Conservation (phyloP, 2,329 filamentous ascomycete genomes). For the Teratosphaeria pseudoeucalypti region DNA sequence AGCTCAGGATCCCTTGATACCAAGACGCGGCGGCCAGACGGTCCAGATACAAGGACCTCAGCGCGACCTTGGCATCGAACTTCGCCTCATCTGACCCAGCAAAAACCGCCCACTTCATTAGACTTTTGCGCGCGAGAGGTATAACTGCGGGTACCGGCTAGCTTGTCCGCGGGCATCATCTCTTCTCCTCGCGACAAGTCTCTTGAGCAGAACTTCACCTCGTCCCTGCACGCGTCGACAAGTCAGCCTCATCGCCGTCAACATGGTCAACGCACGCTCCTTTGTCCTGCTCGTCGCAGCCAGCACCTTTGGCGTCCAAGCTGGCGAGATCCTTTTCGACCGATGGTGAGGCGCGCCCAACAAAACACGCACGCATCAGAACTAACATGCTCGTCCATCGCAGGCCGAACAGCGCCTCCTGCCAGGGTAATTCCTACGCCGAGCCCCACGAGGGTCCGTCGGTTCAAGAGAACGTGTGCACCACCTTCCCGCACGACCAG, state of each 20-base stretch:
- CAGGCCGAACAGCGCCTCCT: background rate
- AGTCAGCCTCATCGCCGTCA: background rate
- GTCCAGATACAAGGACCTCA: background rate
- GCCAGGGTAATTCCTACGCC: background rate
- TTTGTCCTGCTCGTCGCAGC: background rate
- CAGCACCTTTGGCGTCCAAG: background rate
- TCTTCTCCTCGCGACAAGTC: background rate
- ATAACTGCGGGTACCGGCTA: background rate
- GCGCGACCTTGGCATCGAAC: background rate
- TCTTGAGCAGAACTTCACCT: background rate
- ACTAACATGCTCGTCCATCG: background rate
- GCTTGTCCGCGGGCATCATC: background rate
- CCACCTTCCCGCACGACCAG: background rate
- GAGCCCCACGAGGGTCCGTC: background rate
- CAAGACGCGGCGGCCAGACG: background rate
- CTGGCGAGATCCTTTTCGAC: background rate
- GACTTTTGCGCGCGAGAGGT: background rate
- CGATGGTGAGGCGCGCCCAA: background rate
- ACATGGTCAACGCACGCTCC: background rate
- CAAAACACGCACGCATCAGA: background rate
- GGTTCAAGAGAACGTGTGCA: background rate
- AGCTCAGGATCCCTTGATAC: background rate
- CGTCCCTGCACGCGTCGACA: background rate
- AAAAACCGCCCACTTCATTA: background rate
- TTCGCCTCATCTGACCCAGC: background rate